Evolutionary conservation across 164 flowering plant genomes (phyloP).

Genomic region (Stephania japonica): DNA sequence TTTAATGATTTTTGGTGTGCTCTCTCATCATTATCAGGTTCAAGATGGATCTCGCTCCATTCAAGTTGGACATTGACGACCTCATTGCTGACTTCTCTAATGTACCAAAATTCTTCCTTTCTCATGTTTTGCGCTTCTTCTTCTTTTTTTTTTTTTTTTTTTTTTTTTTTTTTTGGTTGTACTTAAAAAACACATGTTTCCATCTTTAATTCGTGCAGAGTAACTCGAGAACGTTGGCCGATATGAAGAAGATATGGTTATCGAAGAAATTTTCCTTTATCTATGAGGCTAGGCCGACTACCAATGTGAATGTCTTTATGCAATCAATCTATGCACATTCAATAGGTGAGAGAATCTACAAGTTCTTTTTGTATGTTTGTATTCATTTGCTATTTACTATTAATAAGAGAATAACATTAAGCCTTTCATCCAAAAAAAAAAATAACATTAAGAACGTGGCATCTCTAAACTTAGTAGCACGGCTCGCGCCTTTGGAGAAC

Average conservation of each 20-base stretch:
- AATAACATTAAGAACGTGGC: too few species aligned
- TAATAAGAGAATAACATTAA: too few species aligned
- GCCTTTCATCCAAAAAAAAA: too few species aligned
- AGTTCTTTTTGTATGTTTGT: too few species aligned
- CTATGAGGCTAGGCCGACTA: constrained; percentile 65
- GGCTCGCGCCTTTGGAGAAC: too few species aligned
- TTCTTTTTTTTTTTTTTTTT: not conserved
- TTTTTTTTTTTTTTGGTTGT: not conserved
- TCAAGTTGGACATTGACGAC: constrained; percentile 79
- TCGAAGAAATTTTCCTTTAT: constrained; percentile 68
- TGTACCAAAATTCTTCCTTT: constrained; percentile 29
- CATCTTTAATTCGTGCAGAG: constrained; percentile 24
- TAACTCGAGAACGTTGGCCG: constrained; percentile 47
- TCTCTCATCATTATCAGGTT: too few species aligned
- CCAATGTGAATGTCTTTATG: constrained; percentile 61
- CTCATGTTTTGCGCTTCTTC: not conserved
- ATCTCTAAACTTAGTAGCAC: too few species aligned
- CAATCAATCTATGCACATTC: constrained; percentile 75
- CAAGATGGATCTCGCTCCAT: constrained; percentile 58
- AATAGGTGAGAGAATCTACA: constrained; percentile 39
- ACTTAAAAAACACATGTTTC: not conserved
- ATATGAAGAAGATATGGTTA: constrained; percentile 76
- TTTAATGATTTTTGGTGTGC: too few species aligned
- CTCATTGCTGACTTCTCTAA: constrained; percentile 56
- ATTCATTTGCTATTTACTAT: too few species aligned